Percentiles rank a stretch among this genome's conserved stretches.
Conservation (phyloP, 2,329 filamentous ascomycete genomes). For the Neonectria sp. region DNA sequence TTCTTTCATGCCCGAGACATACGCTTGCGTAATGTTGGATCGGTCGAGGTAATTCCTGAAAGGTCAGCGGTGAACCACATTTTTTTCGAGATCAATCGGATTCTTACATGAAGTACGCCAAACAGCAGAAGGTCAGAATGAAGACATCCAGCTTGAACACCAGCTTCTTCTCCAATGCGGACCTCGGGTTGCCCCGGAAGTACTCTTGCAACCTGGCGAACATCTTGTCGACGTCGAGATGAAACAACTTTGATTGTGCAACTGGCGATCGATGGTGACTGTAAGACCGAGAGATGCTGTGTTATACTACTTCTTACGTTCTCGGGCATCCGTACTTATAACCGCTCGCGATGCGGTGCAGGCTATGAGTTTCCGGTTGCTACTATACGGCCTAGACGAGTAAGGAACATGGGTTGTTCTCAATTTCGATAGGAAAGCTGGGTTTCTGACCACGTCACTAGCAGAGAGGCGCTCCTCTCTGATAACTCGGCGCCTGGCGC, state of each 20-base stretch:
- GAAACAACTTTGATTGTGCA: neutral
- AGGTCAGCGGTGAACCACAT: conserved; percentile 50
- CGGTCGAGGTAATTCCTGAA: conserved; percentile 55
- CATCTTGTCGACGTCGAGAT: conserved; percentile 12
- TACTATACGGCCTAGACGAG: neutral
- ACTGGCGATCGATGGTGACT: no score
- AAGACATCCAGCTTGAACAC: conserved; percentile 37
- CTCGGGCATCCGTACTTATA: conserved; percentile 23
- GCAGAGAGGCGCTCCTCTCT: conserved; percentile 29
- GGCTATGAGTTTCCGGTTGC: neutral
- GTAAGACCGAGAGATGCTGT: neutral
- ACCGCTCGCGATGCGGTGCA: neutral
- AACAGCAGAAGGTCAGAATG: conserved; percentile 50
- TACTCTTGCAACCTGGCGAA: conserved; percentile 16
- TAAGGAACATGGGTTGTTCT: conserved; percentile 3
- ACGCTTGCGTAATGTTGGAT: conserved; percentile 52
- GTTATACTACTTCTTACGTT: neutral
- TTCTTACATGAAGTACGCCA: conserved; percentile 50
- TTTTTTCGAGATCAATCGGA: neutral
- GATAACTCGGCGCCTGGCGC: conserved; percentile 8
- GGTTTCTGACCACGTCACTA: conserved; percentile 17
- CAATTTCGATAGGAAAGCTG: conserved; percentile 1
- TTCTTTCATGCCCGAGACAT: conserved; percentile 61
- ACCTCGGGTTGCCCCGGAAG: conserved; percentile 14
- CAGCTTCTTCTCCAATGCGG: conserved; percentile 27